Percentiles rank a stretch among this genome's conserved stretches.
Conservation (phyloP, 441 rosid species). For the Omphalea diandra region DNA sequence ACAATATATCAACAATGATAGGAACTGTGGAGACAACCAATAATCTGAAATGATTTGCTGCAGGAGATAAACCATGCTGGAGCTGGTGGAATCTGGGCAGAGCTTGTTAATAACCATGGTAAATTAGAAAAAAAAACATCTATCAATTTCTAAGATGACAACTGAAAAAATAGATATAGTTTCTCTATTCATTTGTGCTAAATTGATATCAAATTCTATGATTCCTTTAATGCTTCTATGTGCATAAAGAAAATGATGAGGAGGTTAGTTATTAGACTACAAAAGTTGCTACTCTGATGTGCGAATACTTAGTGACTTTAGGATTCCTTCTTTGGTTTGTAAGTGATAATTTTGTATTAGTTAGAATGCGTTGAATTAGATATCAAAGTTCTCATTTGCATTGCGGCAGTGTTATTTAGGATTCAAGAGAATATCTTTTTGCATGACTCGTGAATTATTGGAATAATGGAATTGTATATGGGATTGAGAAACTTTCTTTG, state of each 20-base stretch:
- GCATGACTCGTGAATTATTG: too few relatives aligned
- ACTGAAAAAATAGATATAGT: not conserved
- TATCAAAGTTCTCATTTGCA: not conserved
- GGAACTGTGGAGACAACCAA: slow-evolving; percentile 5
- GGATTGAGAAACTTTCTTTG: not conserved
- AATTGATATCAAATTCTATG: not conserved
- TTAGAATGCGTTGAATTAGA: not conserved
- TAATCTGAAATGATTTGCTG: slow-evolving; percentile 22
- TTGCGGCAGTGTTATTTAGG: too few relatives aligned
- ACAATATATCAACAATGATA: too few relatives aligned
- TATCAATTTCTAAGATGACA: not conserved
- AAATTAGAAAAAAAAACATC: slow-evolving; percentile 22
- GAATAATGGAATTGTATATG: not conserved
- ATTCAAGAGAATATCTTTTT: not conserved
- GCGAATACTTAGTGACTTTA: too few relatives aligned
- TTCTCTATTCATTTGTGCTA: not conserved
- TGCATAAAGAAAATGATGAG: not conserved
- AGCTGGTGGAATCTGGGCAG: slow-evolving; percentile 90
- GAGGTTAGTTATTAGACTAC: too few relatives aligned
- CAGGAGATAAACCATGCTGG: slow-evolving; percentile 97
- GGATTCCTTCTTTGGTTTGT: not conserved
- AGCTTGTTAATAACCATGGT: slow-evolving; percentile 90
- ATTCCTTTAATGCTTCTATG: not conserved
- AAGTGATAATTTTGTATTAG: not conserved
- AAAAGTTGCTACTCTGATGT: too few relatives aligned